Conservation (phyloP, 108 stramenopile genomes). For the Fragilaria crotonensis region DNA sequence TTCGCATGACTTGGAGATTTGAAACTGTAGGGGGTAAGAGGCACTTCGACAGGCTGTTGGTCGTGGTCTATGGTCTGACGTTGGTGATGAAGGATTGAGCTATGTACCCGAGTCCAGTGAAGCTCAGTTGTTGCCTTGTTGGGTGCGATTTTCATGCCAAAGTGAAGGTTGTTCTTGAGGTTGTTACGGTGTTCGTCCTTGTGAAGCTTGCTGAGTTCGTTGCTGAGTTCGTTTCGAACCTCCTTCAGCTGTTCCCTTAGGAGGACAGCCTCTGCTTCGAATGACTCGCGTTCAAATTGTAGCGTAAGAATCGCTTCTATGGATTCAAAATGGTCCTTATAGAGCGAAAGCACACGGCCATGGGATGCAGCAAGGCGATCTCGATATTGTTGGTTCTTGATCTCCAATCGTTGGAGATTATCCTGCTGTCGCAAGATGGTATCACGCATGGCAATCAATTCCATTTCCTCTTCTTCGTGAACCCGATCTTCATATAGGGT, state of each 20-base stretch:
- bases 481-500: no score
- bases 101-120: no score
- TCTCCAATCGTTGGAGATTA: neutral
- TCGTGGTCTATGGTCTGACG: no score
- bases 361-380: neutral
- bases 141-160: no score
- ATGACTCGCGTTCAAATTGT: neutral
- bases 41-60: no score
- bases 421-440: neutral
- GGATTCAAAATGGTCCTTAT: neutral
- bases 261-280: neutral
- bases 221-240: neutral
- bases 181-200: neutral
- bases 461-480: no score
- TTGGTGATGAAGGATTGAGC: no score
- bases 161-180: no score
- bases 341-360: neutral
- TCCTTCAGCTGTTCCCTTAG: neutral
- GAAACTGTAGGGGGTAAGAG: no score
- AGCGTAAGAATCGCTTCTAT: neutral
- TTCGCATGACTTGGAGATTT: no score
- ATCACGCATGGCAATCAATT: neutral
- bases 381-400: neutral
- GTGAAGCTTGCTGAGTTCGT: no score
- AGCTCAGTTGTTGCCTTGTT: no score